Evolutionary conservation across 495 filamentous ascomycete species (phyloP).

Genomic region (Lophiostoma macrostomum): DNA sequence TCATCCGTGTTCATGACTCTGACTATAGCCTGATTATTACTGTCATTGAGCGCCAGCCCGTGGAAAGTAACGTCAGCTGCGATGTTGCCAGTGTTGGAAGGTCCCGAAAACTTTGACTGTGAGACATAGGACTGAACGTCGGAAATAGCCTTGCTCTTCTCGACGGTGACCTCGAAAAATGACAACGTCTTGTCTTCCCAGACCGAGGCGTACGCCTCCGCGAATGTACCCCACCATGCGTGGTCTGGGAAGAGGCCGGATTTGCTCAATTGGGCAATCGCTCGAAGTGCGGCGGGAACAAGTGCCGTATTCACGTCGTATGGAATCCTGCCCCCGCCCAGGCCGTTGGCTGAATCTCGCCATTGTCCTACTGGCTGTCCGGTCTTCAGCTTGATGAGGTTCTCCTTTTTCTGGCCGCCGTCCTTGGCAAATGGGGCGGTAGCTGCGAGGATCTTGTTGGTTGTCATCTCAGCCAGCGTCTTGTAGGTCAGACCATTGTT

Average conservation of each 20-base stretch:
- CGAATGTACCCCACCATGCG: conserved; percentile 47
- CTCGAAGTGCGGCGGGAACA: conserved; percentile 57
- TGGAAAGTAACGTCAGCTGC: conserved; percentile 52
- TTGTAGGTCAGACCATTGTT: conserved; percentile 54
- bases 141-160: conserved; percentile 42
- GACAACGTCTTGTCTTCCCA: conserved; percentile 62
- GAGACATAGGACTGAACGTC: conserved; percentile 50
- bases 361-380: conserved; percentile 60
- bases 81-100: conserved; percentile 44
- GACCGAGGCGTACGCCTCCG: conserved; percentile 52
- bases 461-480: conserved; percentile 51
- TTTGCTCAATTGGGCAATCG: conserved; percentile 52
- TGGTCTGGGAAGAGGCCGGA: conserved; percentile 51
- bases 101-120: conserved; percentile 44
- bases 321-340: conserved; percentile 62
- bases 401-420: conserved; percentile 49
- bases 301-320: conserved; percentile 66
- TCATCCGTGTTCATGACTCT: conserved; percentile 63
- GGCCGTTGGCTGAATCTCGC: conserved; percentile 59
- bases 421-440: conserved; percentile 52
- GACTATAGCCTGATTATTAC: conserved; percentile 51
- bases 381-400: conserved; percentile 56
- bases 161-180: conserved; percentile 54
- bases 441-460: conserved; percentile 56
- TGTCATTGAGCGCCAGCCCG: conserved; percentile 54